phyloP scores from a whole-genome alignment of 106 monocot species.

The Allium cepa region DNA sequence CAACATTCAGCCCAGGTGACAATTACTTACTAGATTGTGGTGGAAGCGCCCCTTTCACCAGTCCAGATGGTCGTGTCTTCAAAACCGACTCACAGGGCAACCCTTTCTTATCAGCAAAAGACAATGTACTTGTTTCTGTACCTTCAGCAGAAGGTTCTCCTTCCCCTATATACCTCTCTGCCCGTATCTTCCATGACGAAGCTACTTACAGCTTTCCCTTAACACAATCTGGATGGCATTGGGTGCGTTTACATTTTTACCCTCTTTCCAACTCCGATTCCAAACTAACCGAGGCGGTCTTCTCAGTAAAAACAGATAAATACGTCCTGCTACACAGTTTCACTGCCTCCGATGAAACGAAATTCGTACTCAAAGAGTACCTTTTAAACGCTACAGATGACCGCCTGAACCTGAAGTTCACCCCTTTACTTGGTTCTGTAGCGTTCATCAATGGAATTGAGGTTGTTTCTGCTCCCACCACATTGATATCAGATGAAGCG shows the following conservation, averaged over 20 bases:
- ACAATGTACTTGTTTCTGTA: conserved; percentile 32
- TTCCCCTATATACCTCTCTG: conserved; percentile 72
- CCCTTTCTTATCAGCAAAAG: conserved; percentile 38
- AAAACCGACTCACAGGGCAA: conserved; percentile 57
- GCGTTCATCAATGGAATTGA: conserved; percentile 91
- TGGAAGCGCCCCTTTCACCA: conserved; percentile 16
- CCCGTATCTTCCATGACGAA: conserved; percentile 56
- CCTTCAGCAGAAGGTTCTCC: conserved; percentile 35
- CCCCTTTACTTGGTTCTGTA: conserved; percentile 43
- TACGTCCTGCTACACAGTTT: conserved; percentile 80
- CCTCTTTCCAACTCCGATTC: conserved; percentile 33
- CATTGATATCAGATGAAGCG: conserved; percentile 41
- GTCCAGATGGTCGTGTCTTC: conserved; percentile 53
- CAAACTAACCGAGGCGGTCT: conserved; percentile 54
- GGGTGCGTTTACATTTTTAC: conserved; percentile 75
- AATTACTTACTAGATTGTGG: conserved; percentile 78
- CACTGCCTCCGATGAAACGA: conserved; percentile 18
- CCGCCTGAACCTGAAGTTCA: conserved; percentile 40
- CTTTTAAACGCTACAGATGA: conserved; percentile 52
- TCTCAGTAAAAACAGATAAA: conserved; percentile 60
- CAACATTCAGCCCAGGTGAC: conserved; percentile 50
- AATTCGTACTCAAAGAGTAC: conserved; percentile 63
- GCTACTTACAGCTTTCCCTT: conserved; percentile 64
- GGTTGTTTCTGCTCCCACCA: conserved; percentile 65
- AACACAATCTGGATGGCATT: conserved; percentile 70